phyloP scores from a whole-genome alignment of 2,329 filamentous ascomycete species.

The Stemphylium vesicarium region DNA sequence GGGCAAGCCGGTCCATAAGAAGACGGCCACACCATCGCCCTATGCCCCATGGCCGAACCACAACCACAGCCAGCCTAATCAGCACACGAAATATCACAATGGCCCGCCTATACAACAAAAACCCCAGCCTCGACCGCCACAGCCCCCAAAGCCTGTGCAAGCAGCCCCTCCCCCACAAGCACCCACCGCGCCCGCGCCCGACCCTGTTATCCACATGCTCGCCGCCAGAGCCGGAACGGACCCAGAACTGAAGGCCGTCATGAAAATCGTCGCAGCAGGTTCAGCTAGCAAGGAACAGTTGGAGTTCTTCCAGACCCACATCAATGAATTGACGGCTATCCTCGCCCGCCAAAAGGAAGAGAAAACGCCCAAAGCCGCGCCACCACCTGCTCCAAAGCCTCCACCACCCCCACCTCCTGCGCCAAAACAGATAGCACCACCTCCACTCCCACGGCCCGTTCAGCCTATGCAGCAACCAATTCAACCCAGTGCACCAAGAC shows the following conservation, averaged over 20 bases:
- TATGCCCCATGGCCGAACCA: conserved; percentile 47
- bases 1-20: conserved; percentile 35
- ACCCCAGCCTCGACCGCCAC: conserved; percentile 35
- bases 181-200: conserved; percentile 54
- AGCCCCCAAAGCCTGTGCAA: conserved; percentile 36
- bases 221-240: conserved; percentile 78
- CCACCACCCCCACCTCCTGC: conserved; percentile 15
- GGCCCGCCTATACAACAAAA: conserved; percentile 24
- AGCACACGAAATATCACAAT: conserved; percentile 35
- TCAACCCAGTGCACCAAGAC: conserved; percentile 8
- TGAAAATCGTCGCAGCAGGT: conserved; percentile 82
- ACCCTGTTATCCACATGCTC: conserved; percentile 81
- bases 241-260: conserved; percentile 74
- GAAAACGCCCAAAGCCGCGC: conserved; percentile 27
- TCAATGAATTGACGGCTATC: conserved; percentile 74
- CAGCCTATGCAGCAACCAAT: conserved; percentile 22
- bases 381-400: conserved; percentile 22
- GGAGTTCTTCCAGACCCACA: conserved; percentile 78
- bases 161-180: conserved; percentile 29
- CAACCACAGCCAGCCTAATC: conserved; percentile 32
- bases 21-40: conserved; percentile 29
- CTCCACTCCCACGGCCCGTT: conserved; percentile 23
- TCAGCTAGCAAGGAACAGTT: conserved; percentile 74
- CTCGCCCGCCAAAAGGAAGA: conserved; percentile 52
- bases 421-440: conserved; percentile 19